Percentiles rank a stretch among this genome's conserved stretches.
Conservation (phyloP, 2,329 filamentous ascomycete genomes). For the Colletotrichum limetticola region DNA sequence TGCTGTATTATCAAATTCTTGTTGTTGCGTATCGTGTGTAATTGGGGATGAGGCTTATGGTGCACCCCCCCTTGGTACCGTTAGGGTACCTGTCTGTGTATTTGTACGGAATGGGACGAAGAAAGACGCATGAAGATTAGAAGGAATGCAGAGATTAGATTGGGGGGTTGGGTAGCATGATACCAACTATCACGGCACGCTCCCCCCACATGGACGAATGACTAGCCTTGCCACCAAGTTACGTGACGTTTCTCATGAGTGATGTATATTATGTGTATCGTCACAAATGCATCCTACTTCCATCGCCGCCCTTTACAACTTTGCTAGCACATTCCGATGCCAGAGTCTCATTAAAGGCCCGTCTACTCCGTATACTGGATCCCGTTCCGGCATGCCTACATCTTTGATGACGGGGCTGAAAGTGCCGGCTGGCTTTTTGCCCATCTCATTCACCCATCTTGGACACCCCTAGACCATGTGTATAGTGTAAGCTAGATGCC, state of each 20-base stretch:
- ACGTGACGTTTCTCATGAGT: background rate
- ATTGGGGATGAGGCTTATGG: too few relatives aligned
- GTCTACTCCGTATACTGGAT: background rate
- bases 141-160: background rate
- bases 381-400: background rate
- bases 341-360: background rate
- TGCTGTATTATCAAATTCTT: background rate
- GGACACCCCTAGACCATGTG: background rate
- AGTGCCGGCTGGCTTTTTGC: background rate
- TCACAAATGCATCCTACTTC: accelerated
- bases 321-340: background rate
- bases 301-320: background rate
- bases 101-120: background rate
- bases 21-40: background rate
- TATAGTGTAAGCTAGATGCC: background rate
- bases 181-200: background rate
- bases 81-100: background rate
- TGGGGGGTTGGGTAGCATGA: background rate
- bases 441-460: background rate
- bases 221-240: background rate
- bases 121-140: background rate
- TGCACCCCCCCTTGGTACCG: background rate
- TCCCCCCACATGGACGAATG: background rate
- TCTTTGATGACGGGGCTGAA: background rate
- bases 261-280: background rate